These are phyloP conservation scores for Colletotrichum scovillei DNA, from an alignment of 2,329 filamentous ascomycete species.

Conservation along the genomic window DNA sequence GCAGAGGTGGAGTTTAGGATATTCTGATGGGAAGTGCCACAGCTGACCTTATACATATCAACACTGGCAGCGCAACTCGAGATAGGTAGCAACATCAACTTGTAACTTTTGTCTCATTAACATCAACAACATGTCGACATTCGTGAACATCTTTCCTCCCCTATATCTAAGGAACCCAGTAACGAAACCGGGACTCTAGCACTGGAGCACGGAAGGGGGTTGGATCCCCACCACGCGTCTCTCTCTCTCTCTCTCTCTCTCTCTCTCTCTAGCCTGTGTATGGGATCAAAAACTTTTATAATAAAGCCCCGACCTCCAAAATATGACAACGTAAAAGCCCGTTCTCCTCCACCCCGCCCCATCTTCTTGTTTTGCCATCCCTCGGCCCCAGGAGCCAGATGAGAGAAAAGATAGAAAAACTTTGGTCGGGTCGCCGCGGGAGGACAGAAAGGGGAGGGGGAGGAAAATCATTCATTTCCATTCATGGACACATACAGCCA, in stretches of 20 bases:
- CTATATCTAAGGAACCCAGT: neutral
- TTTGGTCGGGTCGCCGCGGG: neutral
- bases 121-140: neutral
- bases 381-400: neutral
- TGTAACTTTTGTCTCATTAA: neutral
- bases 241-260: no score
- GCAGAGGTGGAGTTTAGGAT: no score
- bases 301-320: neutral
- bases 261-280: slow-evolving; percentile 8
- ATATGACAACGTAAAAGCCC: slow-evolving; percentile 16
- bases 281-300: slow-evolving; percentile 7
- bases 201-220: neutral
- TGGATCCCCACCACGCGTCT: no score
- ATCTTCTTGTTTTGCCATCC: neutral
- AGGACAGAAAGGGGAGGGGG: neutral
- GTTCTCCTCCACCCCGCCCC: neutral
- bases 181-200: neutral
- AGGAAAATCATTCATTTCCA: neutral
- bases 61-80: no score
- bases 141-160: neutral
- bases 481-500: slow-evolving; percentile 3
- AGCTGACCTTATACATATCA: neutral
- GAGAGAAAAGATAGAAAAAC: neutral
- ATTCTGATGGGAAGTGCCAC: no score
- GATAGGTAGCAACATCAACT: neutral